Evolutionary conservation across 2,329 filamentous ascomycete genomes (phyloP), one percentile per base, ranked within the genome.

Genomic region (Botrytis sinoallii): DNA sequence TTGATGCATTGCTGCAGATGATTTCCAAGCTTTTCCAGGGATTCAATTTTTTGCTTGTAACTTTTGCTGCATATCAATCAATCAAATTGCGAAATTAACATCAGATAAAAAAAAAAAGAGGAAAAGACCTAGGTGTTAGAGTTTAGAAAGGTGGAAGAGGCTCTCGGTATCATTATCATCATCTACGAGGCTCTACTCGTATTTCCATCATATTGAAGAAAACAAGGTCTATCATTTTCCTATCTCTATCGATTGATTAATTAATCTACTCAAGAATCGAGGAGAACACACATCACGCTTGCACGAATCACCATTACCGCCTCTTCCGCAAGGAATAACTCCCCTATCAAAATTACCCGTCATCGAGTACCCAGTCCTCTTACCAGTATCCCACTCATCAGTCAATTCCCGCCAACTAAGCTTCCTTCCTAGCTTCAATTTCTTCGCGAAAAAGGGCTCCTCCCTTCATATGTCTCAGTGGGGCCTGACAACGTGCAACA

Each of bases 401-500:
- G 8, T 16, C 20, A 22, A 35, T 38, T 46, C 65, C 46, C 32
- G 25, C 46, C 65, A 40, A 67, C 61, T 40, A 42, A 64, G 35
- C 60, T 57, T 57, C n/a, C 60, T 29, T 57, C 52, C 52, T 57
- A 57, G 63, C 65, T 55, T 40, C 25, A 55, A 55, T 29, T 55
- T 52, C 35, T 67, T 55, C 32, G 46, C 44, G 14, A 67, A 52
- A 67, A 29, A 25, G 25, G 35, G 35, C 48, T 44, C 60, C 40
- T 61, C 57, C 59, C 65, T 68, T 22, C 42, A 6, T 55, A 29
- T 42, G 69, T 71, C 42, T 44, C 70, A 44, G 70, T 72, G 70
- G 68, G 70, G 46, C 70, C 38, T 66, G 60, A 72, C 46, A 72
- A 35, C 61, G 46, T 72, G 61, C 70, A 66, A 73, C 18, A 32